Percentiles rank a stretch among this genome's conserved stretches.
phyloP scores from a whole-genome alignment of 1,284 basidiomycete species.

The Polyporus tsugae region DNA sequence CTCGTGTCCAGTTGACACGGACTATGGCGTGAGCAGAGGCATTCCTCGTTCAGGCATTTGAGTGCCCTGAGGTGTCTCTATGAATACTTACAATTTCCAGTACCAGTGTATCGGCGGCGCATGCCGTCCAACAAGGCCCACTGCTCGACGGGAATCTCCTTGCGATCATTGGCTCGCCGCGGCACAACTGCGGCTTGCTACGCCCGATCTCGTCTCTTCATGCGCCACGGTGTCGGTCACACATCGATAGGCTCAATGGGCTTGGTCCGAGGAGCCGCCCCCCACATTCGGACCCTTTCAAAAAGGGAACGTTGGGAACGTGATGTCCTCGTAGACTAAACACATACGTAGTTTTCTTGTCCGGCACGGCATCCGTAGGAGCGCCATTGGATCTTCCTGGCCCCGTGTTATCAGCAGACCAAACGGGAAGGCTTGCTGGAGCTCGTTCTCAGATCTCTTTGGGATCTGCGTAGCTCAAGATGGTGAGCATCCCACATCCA shows the following conservation, averaged over 20 bases:
- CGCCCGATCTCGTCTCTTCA: neutral
- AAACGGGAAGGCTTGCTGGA: neutral
- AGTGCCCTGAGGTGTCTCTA: neutral
- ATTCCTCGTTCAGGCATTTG: neutral
- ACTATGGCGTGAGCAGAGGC: neutral
- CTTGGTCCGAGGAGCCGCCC: slow-evolving; percentile 5
- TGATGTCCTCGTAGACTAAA: neutral
- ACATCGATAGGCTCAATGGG: neutral
- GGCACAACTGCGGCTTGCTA: neutral
- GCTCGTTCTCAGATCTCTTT: neutral
- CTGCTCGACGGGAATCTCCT: neutral
- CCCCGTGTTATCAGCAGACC: neutral
- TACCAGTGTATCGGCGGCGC: neutral
- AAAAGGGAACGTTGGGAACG: slow-evolving; percentile 4
- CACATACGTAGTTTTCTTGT: neutral
- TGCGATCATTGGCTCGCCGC: neutral
- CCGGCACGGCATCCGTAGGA: slow-evolving; percentile 1
- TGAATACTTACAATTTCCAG: neutral
- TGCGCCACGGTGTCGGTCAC: neutral
- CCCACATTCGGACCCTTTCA: no score
- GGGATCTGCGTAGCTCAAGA: slow-evolving; percentile 10
- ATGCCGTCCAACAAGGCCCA: neutral
- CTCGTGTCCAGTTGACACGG: neutral
- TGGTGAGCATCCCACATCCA: slow-evolving; percentile 13
- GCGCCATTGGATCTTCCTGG: neutral